Conservation (phyloP, 2,329 filamentous ascomycete species). For the Acarospora socialis region DNA sequence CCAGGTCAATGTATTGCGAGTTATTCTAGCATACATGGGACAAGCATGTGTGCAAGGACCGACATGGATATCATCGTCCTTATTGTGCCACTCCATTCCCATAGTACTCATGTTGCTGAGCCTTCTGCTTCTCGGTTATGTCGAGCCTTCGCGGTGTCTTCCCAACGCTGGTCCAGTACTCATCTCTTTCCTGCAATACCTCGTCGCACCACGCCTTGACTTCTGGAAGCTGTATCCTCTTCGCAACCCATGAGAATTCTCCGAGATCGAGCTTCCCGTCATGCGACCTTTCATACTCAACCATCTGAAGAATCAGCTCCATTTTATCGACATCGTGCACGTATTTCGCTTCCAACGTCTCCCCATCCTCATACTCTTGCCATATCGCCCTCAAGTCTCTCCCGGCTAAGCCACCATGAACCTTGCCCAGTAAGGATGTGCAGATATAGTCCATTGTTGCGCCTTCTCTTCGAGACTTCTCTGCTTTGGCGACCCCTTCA, state of each 20-base stretch:
- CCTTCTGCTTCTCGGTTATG: too few species aligned
- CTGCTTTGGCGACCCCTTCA: slow-evolving; percentile 67
- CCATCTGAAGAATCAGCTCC: slow-evolving; percentile 85
- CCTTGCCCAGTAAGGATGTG: slow-evolving; percentile 53
- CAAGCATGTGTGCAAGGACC: not conserved
- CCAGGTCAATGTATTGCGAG: too few species aligned
- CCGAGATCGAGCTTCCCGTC: slow-evolving; percentile 57
- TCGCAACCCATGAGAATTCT: slow-evolving; percentile 73
- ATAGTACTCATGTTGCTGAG: slow-evolving; percentile 16
- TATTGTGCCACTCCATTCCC: slow-evolving; percentile 10
- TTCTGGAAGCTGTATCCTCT: slow-evolving; percentile 59
- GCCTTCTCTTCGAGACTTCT: slow-evolving; percentile 79
- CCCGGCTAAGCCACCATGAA: slow-evolving; percentile 57
- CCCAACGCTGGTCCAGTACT: slow-evolving; percentile 48
- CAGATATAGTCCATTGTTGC: slow-evolving; percentile 88
- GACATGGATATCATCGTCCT: not conserved
- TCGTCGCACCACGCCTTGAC: slow-evolving; percentile 66
- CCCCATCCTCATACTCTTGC: slow-evolving; percentile 86
- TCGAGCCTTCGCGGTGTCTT: too few species aligned
- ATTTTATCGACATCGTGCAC: slow-evolving; percentile 98
- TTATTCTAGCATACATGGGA: not conserved
- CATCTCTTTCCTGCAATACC: slow-evolving; percentile 59
- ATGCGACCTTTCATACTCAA: slow-evolving; percentile 76
- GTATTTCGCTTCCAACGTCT: slow-evolving; percentile 72
- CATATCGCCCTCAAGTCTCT: slow-evolving; percentile 64